phyloP scores from a whole-genome alignment of 495 filamentous ascomycete species.

The Mytilinidion resinicola region DNA sequence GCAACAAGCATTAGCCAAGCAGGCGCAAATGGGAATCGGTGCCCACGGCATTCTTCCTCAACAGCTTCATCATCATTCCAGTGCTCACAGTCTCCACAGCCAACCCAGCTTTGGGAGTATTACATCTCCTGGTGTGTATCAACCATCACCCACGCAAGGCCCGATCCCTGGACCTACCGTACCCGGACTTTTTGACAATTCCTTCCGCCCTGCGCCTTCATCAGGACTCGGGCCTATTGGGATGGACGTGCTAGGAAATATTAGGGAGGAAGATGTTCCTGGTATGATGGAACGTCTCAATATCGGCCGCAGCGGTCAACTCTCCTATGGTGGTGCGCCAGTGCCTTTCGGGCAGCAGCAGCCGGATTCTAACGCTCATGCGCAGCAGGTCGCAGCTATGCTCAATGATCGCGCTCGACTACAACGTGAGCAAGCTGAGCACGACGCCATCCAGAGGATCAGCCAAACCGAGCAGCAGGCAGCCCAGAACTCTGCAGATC shows the following conservation, averaged over 20 bases:
- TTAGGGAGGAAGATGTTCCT: constrained; percentile 55
- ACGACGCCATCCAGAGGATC: constrained; percentile 42
- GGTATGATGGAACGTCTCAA: constrained; percentile 56
- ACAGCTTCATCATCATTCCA: constrained; percentile 83
- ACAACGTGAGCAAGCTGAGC: constrained; percentile 58
- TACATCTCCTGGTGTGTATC: constrained; percentile 70
- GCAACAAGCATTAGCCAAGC: constrained; percentile 72
- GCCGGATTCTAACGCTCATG: constrained; percentile 45
- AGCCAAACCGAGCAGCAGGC: constrained; percentile 41
- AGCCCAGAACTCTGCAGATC: constrained; percentile 49
- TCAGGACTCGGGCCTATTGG: constrained; percentile 48
- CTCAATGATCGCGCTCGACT: constrained; percentile 55
- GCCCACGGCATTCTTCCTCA: constrained; percentile 45
- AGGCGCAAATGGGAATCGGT: constrained; percentile 58
- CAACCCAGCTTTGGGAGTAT: constrained; percentile 93
- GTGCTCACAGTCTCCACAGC: constrained; percentile 89
- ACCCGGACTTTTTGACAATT: constrained; percentile 68
- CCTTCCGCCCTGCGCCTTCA: constrained; percentile 43
- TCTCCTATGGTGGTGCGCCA: constrained; percentile 46
- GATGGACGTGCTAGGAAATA: constrained; percentile 43
- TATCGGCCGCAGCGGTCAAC: constrained; percentile 47
- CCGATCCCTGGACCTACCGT: constrained; percentile 54
- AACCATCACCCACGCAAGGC: constrained; percentile 65
- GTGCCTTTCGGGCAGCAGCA: constrained; percentile 49
- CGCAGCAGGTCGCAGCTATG: constrained; percentile 54